These are phyloP conservation scores for Trametes versicolor DNA, from an alignment of 1,284 basidiomycete species.

Conservation along the genomic window DNA sequence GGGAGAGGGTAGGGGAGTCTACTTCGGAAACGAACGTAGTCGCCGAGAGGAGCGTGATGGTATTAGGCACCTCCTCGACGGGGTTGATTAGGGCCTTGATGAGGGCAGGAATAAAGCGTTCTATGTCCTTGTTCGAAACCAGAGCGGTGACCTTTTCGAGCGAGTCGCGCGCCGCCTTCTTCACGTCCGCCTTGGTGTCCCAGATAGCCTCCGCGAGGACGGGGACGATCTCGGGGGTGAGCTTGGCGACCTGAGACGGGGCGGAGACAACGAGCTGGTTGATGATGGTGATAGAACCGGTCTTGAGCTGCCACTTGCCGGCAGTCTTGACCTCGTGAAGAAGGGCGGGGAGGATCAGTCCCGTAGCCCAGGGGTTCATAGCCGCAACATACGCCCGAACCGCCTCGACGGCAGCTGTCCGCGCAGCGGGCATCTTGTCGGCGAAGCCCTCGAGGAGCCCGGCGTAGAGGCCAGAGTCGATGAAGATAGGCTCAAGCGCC, in stretches of 20 bases:
- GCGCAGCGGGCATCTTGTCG: conserved; percentile 90
- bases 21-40: conserved; percentile 99
- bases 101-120: conserved; percentile 97
- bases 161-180: conserved; percentile 97
- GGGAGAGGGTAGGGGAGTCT: conserved; percentile 97
- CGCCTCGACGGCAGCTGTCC: conserved; percentile 88
- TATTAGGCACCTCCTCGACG: conserved; percentile 98
- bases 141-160: conserved; percentile 94
- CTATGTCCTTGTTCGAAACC: conserved; percentile 99
- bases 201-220: conserved; percentile 96
- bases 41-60: conserved; percentile 95
- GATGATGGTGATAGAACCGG: conserved; percentile 85
- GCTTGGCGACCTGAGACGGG: conserved; percentile 86
- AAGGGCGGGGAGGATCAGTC: conserved; percentile 88
- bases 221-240: conserved; percentile 97
- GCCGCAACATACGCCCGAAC: conserved; percentile 82
- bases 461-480: conserved; percentile 86
- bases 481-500: conserved; percentile 91
- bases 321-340: conserved; percentile 96
- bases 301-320: conserved; percentile 99
- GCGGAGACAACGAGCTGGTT: conserved; percentile 92
- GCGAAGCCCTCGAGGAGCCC: conserved; percentile 92
- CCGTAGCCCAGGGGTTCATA: conserved; percentile 93
- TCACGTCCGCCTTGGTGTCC: conserved; percentile 99
- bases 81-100: conserved; percentile 99